Evolutionary conservation across 495 filamentous ascomycete species (phyloP).

Genomic region (Annulohypoxylon nitens): DNA sequence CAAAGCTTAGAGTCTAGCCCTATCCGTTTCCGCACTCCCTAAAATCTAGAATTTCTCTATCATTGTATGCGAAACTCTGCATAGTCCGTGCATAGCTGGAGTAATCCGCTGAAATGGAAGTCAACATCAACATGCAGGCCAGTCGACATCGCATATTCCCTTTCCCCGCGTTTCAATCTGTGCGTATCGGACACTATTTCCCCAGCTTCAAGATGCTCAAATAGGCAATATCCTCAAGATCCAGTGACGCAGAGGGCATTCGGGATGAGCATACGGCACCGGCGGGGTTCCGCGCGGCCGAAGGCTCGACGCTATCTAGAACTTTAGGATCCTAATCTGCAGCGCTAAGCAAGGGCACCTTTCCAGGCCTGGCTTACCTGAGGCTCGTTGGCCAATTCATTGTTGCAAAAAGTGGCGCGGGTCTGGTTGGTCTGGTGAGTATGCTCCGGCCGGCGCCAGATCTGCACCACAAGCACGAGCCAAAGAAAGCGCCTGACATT

Average conservation of each 20-base stretch:
- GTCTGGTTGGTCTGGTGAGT: conserved; percentile 26
- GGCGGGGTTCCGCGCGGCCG: conserved; percentile 45
- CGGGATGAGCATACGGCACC: conserved; percentile 19
- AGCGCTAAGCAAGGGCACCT: conserved; percentile 23
- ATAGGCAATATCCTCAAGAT: not conserved
- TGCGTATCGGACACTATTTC: conserved; percentile 15
- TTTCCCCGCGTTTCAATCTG: conserved; percentile 34
- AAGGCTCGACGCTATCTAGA: conserved; percentile 38
- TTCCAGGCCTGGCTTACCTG: conserved; percentile 6
- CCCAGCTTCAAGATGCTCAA: conserved; percentile 18
- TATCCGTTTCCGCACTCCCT: not conserved
- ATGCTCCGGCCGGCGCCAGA: conserved; percentile 36
- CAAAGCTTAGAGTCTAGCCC: conserved; percentile 3
- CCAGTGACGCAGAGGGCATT: not conserved
- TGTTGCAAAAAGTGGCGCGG: conserved; percentile 25
- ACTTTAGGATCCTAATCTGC: conserved; percentile 14
- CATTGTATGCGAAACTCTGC: not conserved
- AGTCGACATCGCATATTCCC: conserved; percentile 18
- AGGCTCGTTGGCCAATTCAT: conserved; percentile 1
- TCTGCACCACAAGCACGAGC: conserved; percentile 15
- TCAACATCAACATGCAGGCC: not conserved
- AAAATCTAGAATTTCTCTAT: not conserved
- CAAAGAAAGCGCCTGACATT: conserved; percentile 41
- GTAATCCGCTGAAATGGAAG: conserved; percentile 19
- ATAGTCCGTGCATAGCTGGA: conserved; percentile 14